A percentile compares a stretch with the other conserved stretches of the same genome.
Conservation (phyloP, 768 basidiomycete genomes). For the Lactifluus volemus region DNA sequence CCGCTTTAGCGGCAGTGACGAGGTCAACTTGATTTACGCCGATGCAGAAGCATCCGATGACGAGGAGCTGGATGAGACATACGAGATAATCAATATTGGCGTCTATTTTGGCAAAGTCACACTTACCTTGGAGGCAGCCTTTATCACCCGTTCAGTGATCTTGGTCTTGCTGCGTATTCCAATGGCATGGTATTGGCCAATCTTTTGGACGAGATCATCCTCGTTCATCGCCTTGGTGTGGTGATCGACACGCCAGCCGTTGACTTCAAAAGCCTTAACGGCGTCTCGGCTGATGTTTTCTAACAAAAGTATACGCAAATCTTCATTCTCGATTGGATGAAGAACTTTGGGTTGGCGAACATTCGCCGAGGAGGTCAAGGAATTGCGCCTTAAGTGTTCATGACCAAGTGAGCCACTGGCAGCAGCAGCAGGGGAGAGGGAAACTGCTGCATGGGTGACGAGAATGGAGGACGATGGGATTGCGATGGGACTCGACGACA, state of each 20-base stretch:
- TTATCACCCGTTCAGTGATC: constrained; percentile 83
- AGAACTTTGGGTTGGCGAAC: constrained; percentile 59
- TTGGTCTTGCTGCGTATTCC: constrained; percentile 98
- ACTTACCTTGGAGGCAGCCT: constrained; percentile 72
- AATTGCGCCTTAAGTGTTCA: constrained; percentile 23
- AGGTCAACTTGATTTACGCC: constrained; percentile 98
- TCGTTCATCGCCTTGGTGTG: constrained; percentile 79
- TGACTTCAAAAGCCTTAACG: constrained; percentile 63
- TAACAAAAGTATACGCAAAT: constrained; percentile 72
- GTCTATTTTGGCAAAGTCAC: not conserved
- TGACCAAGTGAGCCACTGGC: constrained; percentile 32
- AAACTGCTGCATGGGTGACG: constrained; percentile 35
- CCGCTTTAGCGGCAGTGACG: constrained; percentile 66
- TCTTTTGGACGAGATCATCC: constrained; percentile 81
- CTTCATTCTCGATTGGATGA: constrained; percentile 76
- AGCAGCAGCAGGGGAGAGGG: constrained; percentile 46
- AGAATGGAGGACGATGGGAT: constrained; percentile 30
- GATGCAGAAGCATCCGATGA: constrained; percentile 98
- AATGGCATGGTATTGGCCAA: constrained; percentile 82
- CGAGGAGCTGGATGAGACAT: constrained; percentile 58
- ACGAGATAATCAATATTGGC: not conserved
- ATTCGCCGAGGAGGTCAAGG: constrained; percentile 18
- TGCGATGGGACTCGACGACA: constrained; percentile 43
- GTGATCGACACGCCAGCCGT: constrained; percentile 92
- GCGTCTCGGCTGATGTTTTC: constrained; percentile 96